Evolutionary conservation across 1,284 basidiomycete genomes (phyloP).

Genomic region (Rhodotorula sp.): DNA sequence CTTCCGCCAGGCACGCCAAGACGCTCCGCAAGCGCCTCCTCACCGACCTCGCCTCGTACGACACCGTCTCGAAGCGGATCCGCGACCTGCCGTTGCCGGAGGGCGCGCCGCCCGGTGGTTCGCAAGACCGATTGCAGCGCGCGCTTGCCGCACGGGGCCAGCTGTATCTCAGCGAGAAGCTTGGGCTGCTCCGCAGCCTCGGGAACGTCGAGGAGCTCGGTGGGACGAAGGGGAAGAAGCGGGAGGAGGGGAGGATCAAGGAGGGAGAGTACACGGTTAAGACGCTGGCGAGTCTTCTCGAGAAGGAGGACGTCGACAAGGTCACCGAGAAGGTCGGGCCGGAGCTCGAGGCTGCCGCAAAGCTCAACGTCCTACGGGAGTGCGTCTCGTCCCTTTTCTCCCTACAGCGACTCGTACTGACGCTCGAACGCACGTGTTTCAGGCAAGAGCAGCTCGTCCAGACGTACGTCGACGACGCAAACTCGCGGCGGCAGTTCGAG

Average conservation of each 20-base stretch:
- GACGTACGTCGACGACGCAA: slow-evolving; percentile 47
- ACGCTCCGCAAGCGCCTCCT: slow-evolving; percentile 45
- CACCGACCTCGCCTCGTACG: slow-evolving; percentile 61
- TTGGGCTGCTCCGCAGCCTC: slow-evolving; percentile 72
- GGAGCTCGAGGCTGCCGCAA: slow-evolving; percentile 25
- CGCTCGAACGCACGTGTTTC: background rate
- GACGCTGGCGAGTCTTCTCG: slow-evolving; percentile 32
- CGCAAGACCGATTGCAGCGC: slow-evolving; percentile 78
- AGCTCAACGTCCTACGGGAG: slow-evolving; percentile 45
- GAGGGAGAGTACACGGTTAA: slow-evolving; percentile 22
- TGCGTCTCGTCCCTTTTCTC: slow-evolving; percentile 16
- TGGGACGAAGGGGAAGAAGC: slow-evolving; percentile 1
- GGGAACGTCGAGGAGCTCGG: slow-evolving; percentile 38
- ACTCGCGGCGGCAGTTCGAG: slow-evolving; percentile 45
- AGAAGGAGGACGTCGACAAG: slow-evolving; percentile 20
- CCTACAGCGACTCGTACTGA: background rate
- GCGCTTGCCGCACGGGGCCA: slow-evolving; percentile 78
- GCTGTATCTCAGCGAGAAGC: slow-evolving; percentile 81
- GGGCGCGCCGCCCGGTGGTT: slow-evolving; percentile 62
- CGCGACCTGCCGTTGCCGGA: slow-evolving; percentile 60
- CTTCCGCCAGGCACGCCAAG: slow-evolving; percentile 18
- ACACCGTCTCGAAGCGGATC: slow-evolving; percentile 82
- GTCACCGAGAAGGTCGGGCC: slow-evolving; percentile 25
- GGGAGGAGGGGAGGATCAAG: slow-evolving; percentile 2
- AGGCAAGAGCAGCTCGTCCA: slow-evolving; percentile 46